Conservation (phyloP, 2,329 filamentous ascomycete species). For the Cladosporium austrohemisphaericum region DNA sequence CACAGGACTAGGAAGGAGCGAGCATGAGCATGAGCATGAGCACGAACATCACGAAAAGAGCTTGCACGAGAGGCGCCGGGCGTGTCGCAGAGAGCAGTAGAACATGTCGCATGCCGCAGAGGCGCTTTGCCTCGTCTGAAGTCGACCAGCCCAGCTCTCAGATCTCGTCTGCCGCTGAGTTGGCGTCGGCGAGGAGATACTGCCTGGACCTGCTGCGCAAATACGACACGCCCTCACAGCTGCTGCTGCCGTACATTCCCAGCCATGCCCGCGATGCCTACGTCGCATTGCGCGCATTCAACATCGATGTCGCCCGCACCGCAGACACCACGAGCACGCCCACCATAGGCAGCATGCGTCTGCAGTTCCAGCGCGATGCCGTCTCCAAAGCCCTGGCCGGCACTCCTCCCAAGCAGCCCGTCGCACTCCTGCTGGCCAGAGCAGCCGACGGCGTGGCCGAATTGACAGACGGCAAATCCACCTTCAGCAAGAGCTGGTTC, state of each 20-base stretch:
- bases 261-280: slow-evolving; percentile 73
- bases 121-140: slow-evolving; percentile 19
- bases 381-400: slow-evolving; percentile 74
- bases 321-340: slow-evolving; percentile 85
- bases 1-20: no score
- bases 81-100: not conserved
- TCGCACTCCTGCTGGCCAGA: slow-evolving; percentile 76
- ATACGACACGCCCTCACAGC: slow-evolving; percentile 84
- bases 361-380: slow-evolving; percentile 92
- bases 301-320: slow-evolving; percentile 84
- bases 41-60: not conserved
- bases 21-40: no score
- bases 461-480: slow-evolving; percentile 45
- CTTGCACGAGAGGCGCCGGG: not conserved
- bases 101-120: slow-evolving; percentile 11
- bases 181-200: slow-evolving; percentile 54
- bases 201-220: slow-evolving; percentile 62
- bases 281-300: slow-evolving; percentile 84
- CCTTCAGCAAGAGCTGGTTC: slow-evolving; percentile 55
- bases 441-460: slow-evolving; percentile 58
- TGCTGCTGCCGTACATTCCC: slow-evolving; percentile 82
- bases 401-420: slow-evolving; percentile 80
- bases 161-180: slow-evolving; percentile 38
- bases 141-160: slow-evolving; percentile 25
- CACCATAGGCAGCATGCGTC: slow-evolving; percentile 81